Base-by-base conservation (phyloP, 2,329 filamentous ascomycete genomes). In the Chalara sp. region DNA sequence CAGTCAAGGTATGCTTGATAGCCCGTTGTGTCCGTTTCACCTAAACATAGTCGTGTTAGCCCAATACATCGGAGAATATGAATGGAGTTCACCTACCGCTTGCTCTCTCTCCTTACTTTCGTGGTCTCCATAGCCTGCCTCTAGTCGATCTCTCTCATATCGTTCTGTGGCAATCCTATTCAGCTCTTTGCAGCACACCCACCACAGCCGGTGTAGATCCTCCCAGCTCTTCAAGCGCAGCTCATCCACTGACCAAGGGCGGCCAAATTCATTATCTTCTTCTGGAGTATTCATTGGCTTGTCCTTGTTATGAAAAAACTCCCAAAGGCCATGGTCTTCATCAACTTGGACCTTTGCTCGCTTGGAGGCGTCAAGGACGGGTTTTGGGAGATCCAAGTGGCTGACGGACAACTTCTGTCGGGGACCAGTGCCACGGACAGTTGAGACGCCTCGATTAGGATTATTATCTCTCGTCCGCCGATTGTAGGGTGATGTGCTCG, bases 201-300 rank as follows among this genome's bases (percentile, higher is more conserved):
- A 99, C 90, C 92, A 99, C 64, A 99, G 76, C 55, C 77, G 75
- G 69, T 97, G 91, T 61, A 99, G 72, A 68, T 97, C 91, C 55
- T 96, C 89, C 88, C 90, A 99, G 56, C 86, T 89, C 72, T 96
- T 96, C 56, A 80, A 76, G 56, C 91, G 80, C 63, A 99, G 75
- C 73, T 99, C 93, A 70, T 89, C 81, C 6, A 87, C 83, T 8
- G 79, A 83, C 93, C 93, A 99, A 31, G 82, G 75, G 49, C 93
- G 81, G 12, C 93, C 93, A 68, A 93, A 85, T 56, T 79, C 73
- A 46, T 75, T 67, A 50, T 87, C 82, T 58, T 92, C 83, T 35
- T 81, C 76, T 5, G 91, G 90, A 6, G 83, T 83, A 60, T 78
- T 77, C 62, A 96, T 68, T n/a, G 84, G 71, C 63, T 82, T 79